phyloP scores from a whole-genome alignment of 1,284 basidiomycete species.

The Ceratobasidium sp. region DNA sequence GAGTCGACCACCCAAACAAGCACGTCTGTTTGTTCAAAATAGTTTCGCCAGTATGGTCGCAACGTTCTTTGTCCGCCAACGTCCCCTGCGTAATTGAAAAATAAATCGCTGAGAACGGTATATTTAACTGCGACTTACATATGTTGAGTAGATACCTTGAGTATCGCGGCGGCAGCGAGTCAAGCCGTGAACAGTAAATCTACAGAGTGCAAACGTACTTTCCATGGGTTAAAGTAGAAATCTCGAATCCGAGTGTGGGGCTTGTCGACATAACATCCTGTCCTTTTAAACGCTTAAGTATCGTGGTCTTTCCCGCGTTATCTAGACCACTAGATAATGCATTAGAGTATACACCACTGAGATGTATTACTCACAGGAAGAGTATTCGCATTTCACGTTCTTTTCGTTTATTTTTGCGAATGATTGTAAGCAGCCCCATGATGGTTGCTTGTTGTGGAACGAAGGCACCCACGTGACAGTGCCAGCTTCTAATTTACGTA shows the following conservation, averaged over 20 bases:
- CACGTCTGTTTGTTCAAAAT: slow-evolving; percentile 98
- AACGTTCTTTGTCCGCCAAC: slow-evolving; percentile 97
- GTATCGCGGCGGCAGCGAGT: slow-evolving; percentile 35
- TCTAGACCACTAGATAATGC: slow-evolving; percentile 84
- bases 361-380: slow-evolving; percentile 80
- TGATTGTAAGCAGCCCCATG: slow-evolving; percentile 96
- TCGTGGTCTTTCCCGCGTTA: slow-evolving; percentile 99
- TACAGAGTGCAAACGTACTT: slow-evolving; percentile 71
- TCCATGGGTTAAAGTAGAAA: slow-evolving; percentile 93
- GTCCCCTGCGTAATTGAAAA: slow-evolving; percentile 78
- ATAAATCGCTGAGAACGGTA: neutral
- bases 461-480: neutral
- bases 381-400: slow-evolving; percentile 96
- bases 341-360: neutral
- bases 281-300: slow-evolving; percentile 92
- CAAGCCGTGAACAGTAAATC: neutral
- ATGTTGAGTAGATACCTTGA: slow-evolving; percentile 91
- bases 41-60: slow-evolving; percentile 98
- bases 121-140: slow-evolving; percentile 69
- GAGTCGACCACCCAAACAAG: slow-evolving; percentile 99
- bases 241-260: slow-evolving; percentile 98
- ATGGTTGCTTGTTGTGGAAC: neutral
- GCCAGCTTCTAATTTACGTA: neutral
- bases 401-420: slow-evolving; percentile 95
- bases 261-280: slow-evolving; percentile 91